Percentiles rank a stretch among this genome's conserved stretches.
These are phyloP conservation scores for Chalciporus sp. DNA, from an alignment of 1,284 basidiomycete species.

Conservation along the genomic window DNA sequence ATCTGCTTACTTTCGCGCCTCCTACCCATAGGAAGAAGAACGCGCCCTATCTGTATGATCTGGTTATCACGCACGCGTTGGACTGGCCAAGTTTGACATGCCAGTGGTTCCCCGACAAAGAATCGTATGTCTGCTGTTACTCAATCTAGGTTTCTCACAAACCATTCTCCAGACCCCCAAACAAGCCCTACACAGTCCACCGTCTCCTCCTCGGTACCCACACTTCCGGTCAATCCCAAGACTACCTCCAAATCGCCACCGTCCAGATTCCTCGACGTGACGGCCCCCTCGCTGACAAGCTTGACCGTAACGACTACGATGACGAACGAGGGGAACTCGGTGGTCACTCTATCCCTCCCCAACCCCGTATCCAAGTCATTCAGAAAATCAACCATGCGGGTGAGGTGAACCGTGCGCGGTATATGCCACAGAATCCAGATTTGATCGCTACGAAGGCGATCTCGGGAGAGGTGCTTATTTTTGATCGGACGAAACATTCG, in stretches of 20 bases:
- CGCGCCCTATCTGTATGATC: constrained; percentile 95
- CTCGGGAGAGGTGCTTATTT: constrained; percentile 88
- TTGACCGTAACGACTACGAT: constrained; percentile 85
- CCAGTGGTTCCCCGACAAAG: constrained; percentile 99
- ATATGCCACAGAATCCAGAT: constrained; percentile 99
- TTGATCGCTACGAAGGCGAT: constrained; percentile 95
- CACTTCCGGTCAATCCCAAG: constrained; percentile 93
- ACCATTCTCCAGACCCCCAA: constrained; percentile 59
- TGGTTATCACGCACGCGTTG: constrained; percentile 96
- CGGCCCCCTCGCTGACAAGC: constrained; percentile 64
- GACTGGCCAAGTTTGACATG: constrained; percentile 98
- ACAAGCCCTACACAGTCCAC: constrained; percentile 92
- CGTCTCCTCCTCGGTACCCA: constrained; percentile 96
- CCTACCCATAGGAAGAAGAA: constrained; percentile 84
- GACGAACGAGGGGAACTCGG: constrained; percentile 93
- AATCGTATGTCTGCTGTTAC: constrained; percentile 62
- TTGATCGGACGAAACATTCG: constrained; percentile 97
- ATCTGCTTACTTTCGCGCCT: constrained; percentile 10
- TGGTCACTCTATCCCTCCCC: constrained; percentile 76
- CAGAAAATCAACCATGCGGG: constrained; percentile 97
- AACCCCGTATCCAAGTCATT: constrained; percentile 84
- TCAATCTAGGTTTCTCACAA: not conserved
- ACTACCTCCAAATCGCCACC: constrained; percentile 95
- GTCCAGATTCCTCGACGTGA: constrained; percentile 90
- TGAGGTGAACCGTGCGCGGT: constrained; percentile 96